These are phyloP conservation scores for Fonsecaea pedrosoi DNA, from an alignment of 2,329 filamentous ascomycete genomes.

Conservation along the genomic window DNA sequence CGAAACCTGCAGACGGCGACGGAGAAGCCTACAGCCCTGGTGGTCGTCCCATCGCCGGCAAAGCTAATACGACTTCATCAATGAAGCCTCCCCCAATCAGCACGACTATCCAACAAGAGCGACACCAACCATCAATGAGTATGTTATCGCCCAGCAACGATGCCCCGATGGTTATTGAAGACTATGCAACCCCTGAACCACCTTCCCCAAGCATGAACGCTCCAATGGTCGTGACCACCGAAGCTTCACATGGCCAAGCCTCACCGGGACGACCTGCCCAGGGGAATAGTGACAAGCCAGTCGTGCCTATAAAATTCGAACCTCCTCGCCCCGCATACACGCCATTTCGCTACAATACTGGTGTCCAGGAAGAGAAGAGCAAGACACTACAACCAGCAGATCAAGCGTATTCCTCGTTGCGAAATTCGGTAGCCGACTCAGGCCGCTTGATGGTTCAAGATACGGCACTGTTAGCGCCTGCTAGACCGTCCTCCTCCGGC, in stretches of 20 bases:
- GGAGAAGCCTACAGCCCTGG: constrained; percentile 55
- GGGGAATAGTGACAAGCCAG: constrained; percentile 19
- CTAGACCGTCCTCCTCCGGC: constrained; percentile 37
- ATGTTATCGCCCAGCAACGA: constrained; percentile 36
- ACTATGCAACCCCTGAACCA: constrained; percentile 34
- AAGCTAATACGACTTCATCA: background rate
- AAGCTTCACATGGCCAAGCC: constrained; percentile 7
- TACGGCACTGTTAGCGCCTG: constrained; percentile 32
- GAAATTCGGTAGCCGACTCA: constrained; percentile 53
- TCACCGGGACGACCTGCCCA: constrained; percentile 17
- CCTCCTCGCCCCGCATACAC: constrained; percentile 53
- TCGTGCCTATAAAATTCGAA: constrained; percentile 40
- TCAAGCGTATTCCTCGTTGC: constrained; percentile 56
- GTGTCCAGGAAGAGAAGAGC: constrained; percentile 48
- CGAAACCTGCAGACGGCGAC: constrained; percentile 39
- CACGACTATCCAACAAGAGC: constrained; percentile 19
- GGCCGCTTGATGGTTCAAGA: constrained; percentile 52
- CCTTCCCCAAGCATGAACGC: constrained; percentile 37
- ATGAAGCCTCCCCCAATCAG: background rate
- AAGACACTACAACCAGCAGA: constrained; percentile 53
- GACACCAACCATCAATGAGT: constrained; percentile 33
- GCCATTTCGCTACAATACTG: constrained; percentile 54
- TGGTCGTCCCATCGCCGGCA: constrained; percentile 13
- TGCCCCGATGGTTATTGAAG: constrained; percentile 41
- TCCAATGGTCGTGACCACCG: constrained; percentile 28